Evolutionary conservation across 2,329 filamentous ascomycete genomes (phyloP).

Genomic region (Pseudogymnoascus sp.): DNA sequence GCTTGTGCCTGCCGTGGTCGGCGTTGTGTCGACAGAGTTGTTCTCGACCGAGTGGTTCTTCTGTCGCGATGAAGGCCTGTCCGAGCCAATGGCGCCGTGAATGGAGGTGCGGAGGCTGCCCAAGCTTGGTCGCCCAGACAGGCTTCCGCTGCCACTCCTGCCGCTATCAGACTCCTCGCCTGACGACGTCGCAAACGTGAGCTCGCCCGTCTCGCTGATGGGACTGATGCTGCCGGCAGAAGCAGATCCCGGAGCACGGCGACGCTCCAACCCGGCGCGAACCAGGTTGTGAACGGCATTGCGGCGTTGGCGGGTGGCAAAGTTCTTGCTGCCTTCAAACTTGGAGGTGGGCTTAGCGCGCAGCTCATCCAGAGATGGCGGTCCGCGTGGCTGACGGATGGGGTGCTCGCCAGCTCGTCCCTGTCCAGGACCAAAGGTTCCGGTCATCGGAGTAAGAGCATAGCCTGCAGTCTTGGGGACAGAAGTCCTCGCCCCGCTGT

Average conservation of each 20-base stretch:
- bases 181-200: conserved; percentile 54
- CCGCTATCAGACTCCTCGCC: conserved; percentile 66
- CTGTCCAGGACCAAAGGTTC: conserved; percentile 87
- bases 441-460: conserved; percentile 70
- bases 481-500: conserved; percentile 43
- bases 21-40: conserved; percentile 42
- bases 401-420: conserved; percentile 91
- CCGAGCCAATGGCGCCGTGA: conserved; percentile 79
- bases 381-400: conserved; percentile 82
- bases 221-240: conserved; percentile 78
- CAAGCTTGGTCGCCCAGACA: conserved; percentile 60
- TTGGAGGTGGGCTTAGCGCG: conserved; percentile 82
- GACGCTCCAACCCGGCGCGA: conserved; percentile 78
- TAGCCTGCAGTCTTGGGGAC: conserved; percentile 73
- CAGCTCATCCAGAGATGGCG: conserved; percentile 85
- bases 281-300: conserved; percentile 88
- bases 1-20: conserved; percentile 54
- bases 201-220: conserved; percentile 68
- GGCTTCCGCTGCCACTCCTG: conserved; percentile 67
- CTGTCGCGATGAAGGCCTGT: conserved; percentile 65
- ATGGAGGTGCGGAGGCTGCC: conserved; percentile 69
- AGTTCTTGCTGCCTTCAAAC: conserved; percentile 96
- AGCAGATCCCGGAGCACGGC: conserved; percentile 57
- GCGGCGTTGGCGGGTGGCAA: conserved; percentile 82
- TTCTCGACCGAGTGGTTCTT: conserved; percentile 50